Evolutionary conservation across 495 filamentous ascomycete species (phyloP).

Genomic region (Physcia stellaris): DNA sequence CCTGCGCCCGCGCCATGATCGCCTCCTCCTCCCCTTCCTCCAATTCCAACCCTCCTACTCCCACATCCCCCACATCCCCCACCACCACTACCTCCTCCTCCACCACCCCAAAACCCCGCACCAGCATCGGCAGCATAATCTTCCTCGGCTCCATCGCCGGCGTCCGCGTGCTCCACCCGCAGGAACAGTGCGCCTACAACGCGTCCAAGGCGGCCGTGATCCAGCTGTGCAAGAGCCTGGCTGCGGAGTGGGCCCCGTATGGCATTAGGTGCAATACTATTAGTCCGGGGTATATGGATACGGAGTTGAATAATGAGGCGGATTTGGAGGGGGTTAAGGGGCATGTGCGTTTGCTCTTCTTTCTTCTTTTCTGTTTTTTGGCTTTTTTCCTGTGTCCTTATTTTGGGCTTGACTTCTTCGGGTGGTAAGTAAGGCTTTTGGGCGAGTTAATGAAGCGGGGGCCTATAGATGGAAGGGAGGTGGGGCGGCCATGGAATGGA

Average conservation of each 20-base stretch:
- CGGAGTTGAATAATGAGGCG: constrained; percentile 18
- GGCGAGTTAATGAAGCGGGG: too few species aligned
- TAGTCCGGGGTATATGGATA: constrained; percentile 33
- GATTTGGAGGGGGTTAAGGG: constrained; percentile 3
- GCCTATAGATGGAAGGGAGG: too few species aligned
- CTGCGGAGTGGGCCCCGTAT: constrained; percentile 49
- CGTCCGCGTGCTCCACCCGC: constrained; percentile 52
- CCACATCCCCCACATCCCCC: too few species aligned
- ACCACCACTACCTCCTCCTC: too few species aligned
- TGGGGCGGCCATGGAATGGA: too few species aligned
- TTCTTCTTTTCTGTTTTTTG: too few species aligned
- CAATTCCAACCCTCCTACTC: too few species aligned
- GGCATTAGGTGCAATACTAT: constrained; percentile 33
- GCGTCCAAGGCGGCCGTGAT: constrained; percentile 52
- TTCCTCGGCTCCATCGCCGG: constrained; percentile 57
- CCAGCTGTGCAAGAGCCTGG: constrained; percentile 43
- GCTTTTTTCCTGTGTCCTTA: too few species aligned
- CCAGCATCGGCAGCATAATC: constrained; percentile 49
- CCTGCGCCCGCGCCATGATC: constrained; percentile 42
- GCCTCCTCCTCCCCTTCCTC: too few species aligned
- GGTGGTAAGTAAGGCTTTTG: too few species aligned
- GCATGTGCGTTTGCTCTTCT: constrained; percentile 18
- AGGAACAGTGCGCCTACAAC: constrained; percentile 59
- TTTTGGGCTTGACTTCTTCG: too few species aligned
- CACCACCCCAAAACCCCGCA: constrained; percentile 23